A percentile compares a stretch with the other conserved stretches of the same genome.
phyloP scores from a whole-genome alignment of 1,284 basidiomycete genomes.

The Puccinia novopanici region DNA sequence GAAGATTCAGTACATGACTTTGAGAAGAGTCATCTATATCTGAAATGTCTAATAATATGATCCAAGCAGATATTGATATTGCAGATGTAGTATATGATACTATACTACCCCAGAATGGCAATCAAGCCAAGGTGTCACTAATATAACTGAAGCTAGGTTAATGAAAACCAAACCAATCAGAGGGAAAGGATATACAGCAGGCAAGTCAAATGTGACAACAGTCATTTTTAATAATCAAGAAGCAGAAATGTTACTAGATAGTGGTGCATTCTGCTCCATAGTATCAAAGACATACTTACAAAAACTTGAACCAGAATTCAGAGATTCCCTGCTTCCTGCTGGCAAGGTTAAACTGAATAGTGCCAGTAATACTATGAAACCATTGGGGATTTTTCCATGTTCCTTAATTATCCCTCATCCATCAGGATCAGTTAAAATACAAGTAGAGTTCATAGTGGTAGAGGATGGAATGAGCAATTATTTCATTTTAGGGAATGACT shows the following conservation, averaged over 20 bases:
- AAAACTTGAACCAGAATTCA: background rate
- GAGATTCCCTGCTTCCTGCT: background rate
- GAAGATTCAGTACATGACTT: background rate
- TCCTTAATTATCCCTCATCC: background rate
- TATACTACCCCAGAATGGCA: background rate
- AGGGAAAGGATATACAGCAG: background rate
- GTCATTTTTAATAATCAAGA: background rate
- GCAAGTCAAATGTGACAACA: background rate
- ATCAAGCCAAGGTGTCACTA: background rate
- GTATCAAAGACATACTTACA: background rate
- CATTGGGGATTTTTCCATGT: background rate
- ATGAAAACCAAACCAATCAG: slow-evolving; percentile 4
- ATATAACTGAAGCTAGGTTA: background rate
- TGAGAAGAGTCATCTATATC: background rate
- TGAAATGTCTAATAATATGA: background rate
- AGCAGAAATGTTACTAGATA: background rate
- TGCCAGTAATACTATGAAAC: slow-evolving; percentile 4
- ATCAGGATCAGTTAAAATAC: background rate
- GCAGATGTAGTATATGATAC: background rate
- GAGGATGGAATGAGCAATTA: slow-evolving; percentile 7
- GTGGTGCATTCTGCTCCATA: slow-evolving; percentile 11
- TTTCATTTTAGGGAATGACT: slow-evolving; percentile 8
- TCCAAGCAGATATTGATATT: background rate
- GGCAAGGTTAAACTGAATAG: background rate
- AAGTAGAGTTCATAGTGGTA: slow-evolving; percentile 7